These are phyloP conservation scores for Candida jianshihensis DNA, from an alignment of 805 yeast species.

Conservation along the genomic window DNA sequence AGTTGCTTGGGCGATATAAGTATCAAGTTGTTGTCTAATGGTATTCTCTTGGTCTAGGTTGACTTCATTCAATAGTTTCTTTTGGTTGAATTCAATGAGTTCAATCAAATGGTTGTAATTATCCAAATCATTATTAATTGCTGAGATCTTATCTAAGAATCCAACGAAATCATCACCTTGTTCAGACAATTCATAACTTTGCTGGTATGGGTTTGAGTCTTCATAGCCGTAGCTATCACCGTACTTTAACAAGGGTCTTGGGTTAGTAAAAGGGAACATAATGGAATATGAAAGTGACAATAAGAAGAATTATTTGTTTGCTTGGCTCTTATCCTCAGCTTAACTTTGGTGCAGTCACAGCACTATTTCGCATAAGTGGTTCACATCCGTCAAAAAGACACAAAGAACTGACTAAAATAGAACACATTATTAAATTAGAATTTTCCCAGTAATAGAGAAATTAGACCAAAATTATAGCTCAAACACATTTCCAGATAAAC, in stretches of 20 bases:
- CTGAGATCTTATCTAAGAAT: conserved; percentile 64
- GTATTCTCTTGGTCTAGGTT: conserved; percentile 63
- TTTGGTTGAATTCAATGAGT: conserved; percentile 63
- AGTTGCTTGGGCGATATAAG: conserved; percentile 69
- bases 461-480: too few relatives aligned
- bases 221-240: conserved; percentile 16
- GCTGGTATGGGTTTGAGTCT: conserved; percentile 21
- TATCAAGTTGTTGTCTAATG: conserved; percentile 70
- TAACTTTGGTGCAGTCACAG: too few relatives aligned
- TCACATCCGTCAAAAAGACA: too few relatives aligned
- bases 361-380: too few relatives aligned
- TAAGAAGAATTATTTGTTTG: too few relatives aligned
- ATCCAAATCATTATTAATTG: conserved; percentile 60
- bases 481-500: too few relatives aligned
- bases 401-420: too few relatives aligned
- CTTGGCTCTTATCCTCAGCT: too few relatives aligned
- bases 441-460: too few relatives aligned
- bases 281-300: too few relatives aligned
- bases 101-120: conserved; percentile 66
- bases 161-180: conserved; percentile 44
- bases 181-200: conserved; percentile 17
- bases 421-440: too few relatives aligned
- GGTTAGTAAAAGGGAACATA: neutral
- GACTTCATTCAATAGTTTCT: conserved; percentile 63
- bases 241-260: conserved; percentile 1